Evolutionary conservation across 176 grass and related monocot species (phyloP).

Genomic region (Aegilops tauschii): DNA sequence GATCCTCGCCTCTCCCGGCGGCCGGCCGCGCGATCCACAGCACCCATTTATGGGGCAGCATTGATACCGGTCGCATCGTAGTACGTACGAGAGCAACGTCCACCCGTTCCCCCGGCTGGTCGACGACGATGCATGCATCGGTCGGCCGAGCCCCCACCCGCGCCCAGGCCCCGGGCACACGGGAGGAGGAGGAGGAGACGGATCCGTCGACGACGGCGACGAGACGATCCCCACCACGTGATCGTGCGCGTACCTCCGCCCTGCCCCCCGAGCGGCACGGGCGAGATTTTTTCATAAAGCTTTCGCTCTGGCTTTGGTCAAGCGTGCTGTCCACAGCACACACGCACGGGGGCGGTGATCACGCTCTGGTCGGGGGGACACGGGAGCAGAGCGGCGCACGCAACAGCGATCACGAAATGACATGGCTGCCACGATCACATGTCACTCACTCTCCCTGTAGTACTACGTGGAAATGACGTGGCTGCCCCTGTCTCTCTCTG

Average conservation of each 20-base stretch:
- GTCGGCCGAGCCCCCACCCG: neutral
- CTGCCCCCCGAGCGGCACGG: neutral
- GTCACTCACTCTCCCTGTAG: neutral
- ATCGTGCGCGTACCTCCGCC: neutral
- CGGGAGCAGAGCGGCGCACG: neutral
- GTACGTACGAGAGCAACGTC: no score
- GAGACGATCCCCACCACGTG: neutral
- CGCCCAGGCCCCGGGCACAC: neutral
- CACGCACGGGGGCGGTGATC: neutral
- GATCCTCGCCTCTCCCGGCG: no score
- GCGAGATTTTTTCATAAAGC: neutral
- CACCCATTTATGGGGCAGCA: no score
- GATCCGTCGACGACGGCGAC: neutral
- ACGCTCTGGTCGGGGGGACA: neutral
- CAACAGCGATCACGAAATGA: neutral
- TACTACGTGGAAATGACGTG: neutral
- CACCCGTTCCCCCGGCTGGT: no score
- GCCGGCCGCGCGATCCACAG: no score
- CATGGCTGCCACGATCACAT: neutral
- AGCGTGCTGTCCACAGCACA: neutral
- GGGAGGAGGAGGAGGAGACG: no score
- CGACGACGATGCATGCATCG: no score
- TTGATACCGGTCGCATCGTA: no score
- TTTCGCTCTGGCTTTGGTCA: neutral
- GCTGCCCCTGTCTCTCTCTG: neutral